phyloP scores from a whole-genome alignment of 495 filamentous ascomycete genomes.

The Lepraria neglecta region DNA sequence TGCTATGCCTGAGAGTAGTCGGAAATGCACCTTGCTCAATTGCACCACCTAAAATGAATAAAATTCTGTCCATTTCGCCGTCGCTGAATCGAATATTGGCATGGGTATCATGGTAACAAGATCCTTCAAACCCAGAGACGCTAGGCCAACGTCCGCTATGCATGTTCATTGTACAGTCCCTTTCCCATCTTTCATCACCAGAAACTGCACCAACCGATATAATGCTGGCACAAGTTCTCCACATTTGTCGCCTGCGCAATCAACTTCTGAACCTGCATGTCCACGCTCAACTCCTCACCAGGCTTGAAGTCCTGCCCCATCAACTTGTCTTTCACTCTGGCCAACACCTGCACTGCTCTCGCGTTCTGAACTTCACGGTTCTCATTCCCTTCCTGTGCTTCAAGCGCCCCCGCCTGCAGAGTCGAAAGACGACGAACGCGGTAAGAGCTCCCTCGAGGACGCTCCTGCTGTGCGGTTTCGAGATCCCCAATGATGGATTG shows the following conservation, averaged over 20 bases:
- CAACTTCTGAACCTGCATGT: conserved; percentile 85
- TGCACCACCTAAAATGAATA: too few species aligned
- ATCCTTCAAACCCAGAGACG: background rate
- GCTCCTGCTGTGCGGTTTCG: conserved; percentile 46
- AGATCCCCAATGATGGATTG: conserved; percentile 64
- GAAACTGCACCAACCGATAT: conserved; percentile 55
- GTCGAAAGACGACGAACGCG: conserved; percentile 30
- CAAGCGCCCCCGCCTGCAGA: conserved; percentile 18
- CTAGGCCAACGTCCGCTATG: too few species aligned
- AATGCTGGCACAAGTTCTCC: conserved; percentile 97
- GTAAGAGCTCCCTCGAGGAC: conserved; percentile 36
- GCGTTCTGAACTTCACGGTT: conserved; percentile 82
- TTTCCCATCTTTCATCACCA: conserved; percentile 8
- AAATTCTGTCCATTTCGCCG: too few species aligned
- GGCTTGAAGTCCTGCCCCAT: conserved; percentile 63
- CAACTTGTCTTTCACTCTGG: conserved; percentile 88
- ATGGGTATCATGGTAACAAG: conserved; percentile 8
- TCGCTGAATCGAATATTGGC: too few species aligned
- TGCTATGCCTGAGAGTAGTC: too few species aligned
- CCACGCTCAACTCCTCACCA: conserved; percentile 73
- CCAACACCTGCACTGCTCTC: conserved; percentile 83
- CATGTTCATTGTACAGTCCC: too few species aligned
- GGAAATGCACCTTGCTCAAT: too few species aligned
- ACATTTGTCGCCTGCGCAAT: conserved; percentile 91
- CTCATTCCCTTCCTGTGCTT: conserved; percentile 33